Percentiles rank a stretch among this genome's conserved stretches.
Conservation (phyloP, 2,329 filamentous ascomycete species). For the Huntiella moniliformis region DNA sequence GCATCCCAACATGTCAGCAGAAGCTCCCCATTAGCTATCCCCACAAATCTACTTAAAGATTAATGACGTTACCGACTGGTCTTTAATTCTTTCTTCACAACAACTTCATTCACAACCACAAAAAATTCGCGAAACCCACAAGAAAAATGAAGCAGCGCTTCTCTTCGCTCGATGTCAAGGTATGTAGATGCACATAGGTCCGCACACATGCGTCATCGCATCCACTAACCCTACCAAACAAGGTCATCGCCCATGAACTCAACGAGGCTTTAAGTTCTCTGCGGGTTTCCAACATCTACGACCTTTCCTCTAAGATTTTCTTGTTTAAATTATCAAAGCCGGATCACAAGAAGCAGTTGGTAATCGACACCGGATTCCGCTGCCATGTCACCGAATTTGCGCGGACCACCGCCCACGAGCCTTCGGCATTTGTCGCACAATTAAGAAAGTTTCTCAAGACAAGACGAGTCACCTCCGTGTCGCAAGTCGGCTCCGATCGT, state of each 20-base stretch:
- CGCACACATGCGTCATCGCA: not conserved
- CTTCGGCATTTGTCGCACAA: conserved; percentile 68
- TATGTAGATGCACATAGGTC: conserved; percentile 17
- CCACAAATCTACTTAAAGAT: no score
- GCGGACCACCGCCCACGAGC: conserved; percentile 65
- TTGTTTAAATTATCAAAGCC: conserved; percentile 90
- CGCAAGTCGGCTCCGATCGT: conserved; percentile 80
- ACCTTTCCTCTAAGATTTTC: conserved; percentile 87
- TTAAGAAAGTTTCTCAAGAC: conserved; percentile 81
- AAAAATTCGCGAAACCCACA: not conserved
- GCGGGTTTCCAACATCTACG: conserved; percentile 84
- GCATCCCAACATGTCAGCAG: no score
- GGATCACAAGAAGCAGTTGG: conserved; percentile 68
- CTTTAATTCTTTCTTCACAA: no score
- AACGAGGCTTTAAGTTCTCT: conserved; percentile 55
- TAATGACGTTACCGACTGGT: no score
- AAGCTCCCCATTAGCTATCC: no score
- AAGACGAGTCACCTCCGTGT: conserved; percentile 58
- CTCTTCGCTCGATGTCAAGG: conserved; percentile 62
- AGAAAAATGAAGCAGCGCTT: conserved; percentile 57
- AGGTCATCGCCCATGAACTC: conserved; percentile 93
- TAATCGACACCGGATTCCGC: conserved; percentile 90
- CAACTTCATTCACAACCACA: not conserved
- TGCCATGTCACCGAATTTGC: conserved; percentile 86
- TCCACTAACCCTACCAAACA: conserved; percentile 10